phyloP scores from a whole-genome alignment of 768 basidiomycete genomes.

The Serendipita sp. region DNA sequence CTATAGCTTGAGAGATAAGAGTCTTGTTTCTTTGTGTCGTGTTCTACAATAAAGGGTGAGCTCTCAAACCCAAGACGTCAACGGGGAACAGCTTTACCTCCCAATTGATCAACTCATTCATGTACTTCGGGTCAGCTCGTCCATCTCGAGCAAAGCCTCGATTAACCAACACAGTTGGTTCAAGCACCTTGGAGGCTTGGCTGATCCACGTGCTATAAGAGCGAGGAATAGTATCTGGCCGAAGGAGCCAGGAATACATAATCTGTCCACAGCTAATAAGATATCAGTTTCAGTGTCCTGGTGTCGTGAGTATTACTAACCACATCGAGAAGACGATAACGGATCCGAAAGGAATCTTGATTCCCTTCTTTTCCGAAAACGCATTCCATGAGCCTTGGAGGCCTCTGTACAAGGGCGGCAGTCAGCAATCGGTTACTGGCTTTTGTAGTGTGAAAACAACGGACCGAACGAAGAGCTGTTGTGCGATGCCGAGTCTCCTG shows the following conservation, averaged over 20 bases:
- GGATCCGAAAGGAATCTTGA: slow-evolving; percentile 68
- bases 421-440: neutral
- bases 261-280: slow-evolving; percentile 62
- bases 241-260: slow-evolving; percentile 55
- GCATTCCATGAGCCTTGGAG: slow-evolving; percentile 81
- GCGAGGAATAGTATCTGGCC: slow-evolving; percentile 69
- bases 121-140: slow-evolving; percentile 33
- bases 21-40: neutral
- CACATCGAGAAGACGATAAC: slow-evolving; percentile 63
- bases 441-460: slow-evolving; percentile 14
- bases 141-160: slow-evolving; percentile 40
- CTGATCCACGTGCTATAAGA: slow-evolving; percentile 65
- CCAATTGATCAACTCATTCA: slow-evolving; percentile 37
- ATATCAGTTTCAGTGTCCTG: neutral
- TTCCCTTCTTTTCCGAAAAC: slow-evolving; percentile 45
- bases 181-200: slow-evolving; percentile 46
- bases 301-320: slow-evolving; percentile 22
- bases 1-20: neutral
- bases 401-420: slow-evolving; percentile 32
- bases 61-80: neutral
- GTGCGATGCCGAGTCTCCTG: slow-evolving; percentile 51
- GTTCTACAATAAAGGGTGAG: neutral
- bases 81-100: slow-evolving; percentile 21
- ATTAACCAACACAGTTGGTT: slow-evolving; percentile 44
- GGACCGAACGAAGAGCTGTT: slow-evolving; percentile 79